These are phyloP conservation scores for Leptographium galeiforme DNA, from an alignment of 2,329 filamentous ascomycete genomes.

Conservation along the genomic window DNA sequence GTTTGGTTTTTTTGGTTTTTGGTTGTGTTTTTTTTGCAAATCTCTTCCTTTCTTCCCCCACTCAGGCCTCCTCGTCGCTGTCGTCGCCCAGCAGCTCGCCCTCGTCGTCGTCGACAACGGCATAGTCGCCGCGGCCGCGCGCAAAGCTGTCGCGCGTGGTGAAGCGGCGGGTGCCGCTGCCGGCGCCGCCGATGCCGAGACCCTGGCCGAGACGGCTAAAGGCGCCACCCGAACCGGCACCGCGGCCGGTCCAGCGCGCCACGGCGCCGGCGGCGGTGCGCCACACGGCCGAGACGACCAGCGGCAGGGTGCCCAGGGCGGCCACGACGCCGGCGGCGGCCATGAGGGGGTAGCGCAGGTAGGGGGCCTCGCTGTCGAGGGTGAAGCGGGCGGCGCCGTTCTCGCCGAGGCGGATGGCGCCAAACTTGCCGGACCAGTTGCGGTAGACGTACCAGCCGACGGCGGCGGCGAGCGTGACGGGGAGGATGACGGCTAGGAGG, in stretches of 20 bases:
- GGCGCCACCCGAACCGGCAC: neutral
- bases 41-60: neutral
- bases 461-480: slow-evolving; percentile 55
- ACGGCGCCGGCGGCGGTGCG: slow-evolving; percentile 42
- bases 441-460: slow-evolving; percentile 76
- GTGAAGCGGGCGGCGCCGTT: slow-evolving; percentile 20
- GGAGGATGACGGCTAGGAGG: slow-evolving; percentile 67
- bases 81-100: slow-evolving; percentile 89
- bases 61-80: slow-evolving; percentile 70
- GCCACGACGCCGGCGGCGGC: slow-evolving; percentile 52
- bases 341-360: slow-evolving; percentile 73
- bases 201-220: too few relatives aligned
- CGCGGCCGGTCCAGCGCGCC: slow-evolving; percentile 23
- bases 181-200: slow-evolving; percentile 19
- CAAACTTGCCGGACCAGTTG: slow-evolving; percentile 82
- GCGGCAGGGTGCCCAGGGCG: slow-evolving; percentile 48
- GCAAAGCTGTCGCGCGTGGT: slow-evolving; percentile 85
- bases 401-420: slow-evolving; percentile 82
- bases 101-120: slow-evolving; percentile 81
- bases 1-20: neutral
- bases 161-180: slow-evolving; percentile 54
- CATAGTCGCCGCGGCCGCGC: slow-evolving; percentile 74
- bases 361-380: slow-evolving; percentile 55
- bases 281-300: slow-evolving; percentile 62
- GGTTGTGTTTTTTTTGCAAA: too few relatives aligned